Conservation (phyloP, 305 asterid species). For the Caryopteris hybrid region DNA sequence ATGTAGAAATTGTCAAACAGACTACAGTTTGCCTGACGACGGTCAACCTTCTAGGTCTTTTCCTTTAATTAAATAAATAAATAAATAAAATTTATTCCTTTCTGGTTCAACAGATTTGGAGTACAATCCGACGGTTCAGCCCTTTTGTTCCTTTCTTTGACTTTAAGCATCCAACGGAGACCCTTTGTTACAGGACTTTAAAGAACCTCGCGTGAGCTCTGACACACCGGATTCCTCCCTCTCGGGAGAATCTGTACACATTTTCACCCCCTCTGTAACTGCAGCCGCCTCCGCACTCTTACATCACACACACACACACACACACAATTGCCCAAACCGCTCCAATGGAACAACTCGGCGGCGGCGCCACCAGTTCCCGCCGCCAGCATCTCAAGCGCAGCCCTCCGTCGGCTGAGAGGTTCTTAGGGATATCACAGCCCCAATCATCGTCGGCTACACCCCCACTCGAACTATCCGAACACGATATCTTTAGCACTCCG, state of each 20-base stretch:
- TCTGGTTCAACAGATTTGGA: too few relatives aligned
- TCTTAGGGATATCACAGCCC: conserved; percentile 29
- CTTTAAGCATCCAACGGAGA: neutral
- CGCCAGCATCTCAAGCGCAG: conserved; percentile 26
- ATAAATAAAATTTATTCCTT: too few relatives aligned
- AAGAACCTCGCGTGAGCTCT: neutral
- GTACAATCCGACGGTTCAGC: too few relatives aligned
- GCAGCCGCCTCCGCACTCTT: neutral
- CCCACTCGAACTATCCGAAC: conserved; percentile 42
- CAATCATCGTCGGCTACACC: conserved; percentile 18
- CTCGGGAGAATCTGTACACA: conserved; percentile 18
- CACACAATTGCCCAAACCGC: conserved; percentile 1
- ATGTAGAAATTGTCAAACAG: too few relatives aligned
- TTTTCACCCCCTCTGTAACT: conserved; percentile 4
- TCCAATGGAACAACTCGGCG: conserved; percentile 39
- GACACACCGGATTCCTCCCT: conserved; percentile 35
- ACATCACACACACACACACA: neutral
- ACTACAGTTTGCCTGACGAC: too few relatives aligned
- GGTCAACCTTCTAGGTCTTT: too few relatives aligned
- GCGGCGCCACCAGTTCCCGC: conserved; percentile 31
- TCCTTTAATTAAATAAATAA: too few relatives aligned
- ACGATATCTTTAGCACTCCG: conserved; percentile 41
- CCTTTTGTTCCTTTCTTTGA: neutral
- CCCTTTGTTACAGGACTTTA: neutral
- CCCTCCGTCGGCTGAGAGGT: conserved; percentile 33